Base-by-base conservation (phyloP, 495 filamentous ascomycete species). In the Penicillium desertorum region DNA sequence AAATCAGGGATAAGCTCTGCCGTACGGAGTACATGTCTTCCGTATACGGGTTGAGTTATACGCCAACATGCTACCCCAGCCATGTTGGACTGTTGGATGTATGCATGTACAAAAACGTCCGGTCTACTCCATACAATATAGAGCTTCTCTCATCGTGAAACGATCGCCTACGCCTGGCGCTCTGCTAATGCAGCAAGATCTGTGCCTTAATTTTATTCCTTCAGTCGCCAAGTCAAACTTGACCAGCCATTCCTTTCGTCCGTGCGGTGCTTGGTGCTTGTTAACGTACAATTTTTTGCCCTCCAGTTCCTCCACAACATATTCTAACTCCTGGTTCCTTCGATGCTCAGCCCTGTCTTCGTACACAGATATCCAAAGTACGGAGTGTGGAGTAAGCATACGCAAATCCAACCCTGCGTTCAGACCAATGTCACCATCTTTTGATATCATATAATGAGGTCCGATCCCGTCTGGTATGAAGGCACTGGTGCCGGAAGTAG, bases 121-220 rank as follows among this genome's bases (percentile, higher is more conserved):
- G 19, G 48, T 39, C 16, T 37, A 51, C 16, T 8, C 27, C 27
- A 29, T 29, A 29, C 27, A 27, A 29, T 29, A 9, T 17, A 11
- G 37, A 32, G 51, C 39, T 44, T 37, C 6, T 39, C 4, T 7
- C 10, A 45, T 54, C 41, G 43, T 55, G 43, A 55, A 47, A 55
- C 53, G 16, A 47, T 47, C 43, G 43, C n/a, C 39, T 16, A 23
- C 20, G 25, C 41, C 17, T 43, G 19, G 25, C 7, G 34, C 51
- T 16, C 5, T 42, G 29, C 25, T 53, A 43, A 52, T 43, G 25
- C 29, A 43, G 25, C 17, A 16, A 19, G 7, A 47, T 23, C 16
- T 22, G 4, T 32, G 45, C 27, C 23, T 48, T 20, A 54, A 30
- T 50, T 49, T 5, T 42, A 43, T 12, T 45, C 22, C 25, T 27